phyloP scores from a whole-genome alignment of 2,329 filamentous ascomycete species.

The Zymoseptoria brevis region DNA sequence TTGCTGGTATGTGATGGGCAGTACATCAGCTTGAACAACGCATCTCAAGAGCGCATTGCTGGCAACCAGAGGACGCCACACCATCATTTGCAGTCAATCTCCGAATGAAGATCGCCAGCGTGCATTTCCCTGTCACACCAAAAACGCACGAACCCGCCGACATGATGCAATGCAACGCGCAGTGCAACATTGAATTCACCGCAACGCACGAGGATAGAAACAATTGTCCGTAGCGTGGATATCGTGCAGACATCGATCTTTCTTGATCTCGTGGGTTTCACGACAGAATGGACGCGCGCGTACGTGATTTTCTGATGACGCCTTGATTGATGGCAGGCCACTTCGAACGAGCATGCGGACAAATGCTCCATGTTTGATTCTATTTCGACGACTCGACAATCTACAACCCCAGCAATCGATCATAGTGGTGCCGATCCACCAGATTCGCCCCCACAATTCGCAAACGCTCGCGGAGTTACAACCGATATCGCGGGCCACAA shows the following conservation, averaged over 20 bases:
- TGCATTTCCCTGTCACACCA: not conserved
- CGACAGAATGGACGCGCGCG: not conserved
- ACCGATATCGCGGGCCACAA: not conserved
- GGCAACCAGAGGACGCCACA: not conserved
- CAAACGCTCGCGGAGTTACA: not conserved
- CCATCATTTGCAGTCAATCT: not conserved
- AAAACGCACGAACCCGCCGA: not conserved
- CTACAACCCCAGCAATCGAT: not conserved
- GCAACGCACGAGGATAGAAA: not conserved
- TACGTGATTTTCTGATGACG: not conserved
- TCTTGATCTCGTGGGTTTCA: not conserved
- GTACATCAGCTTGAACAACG: not conserved
- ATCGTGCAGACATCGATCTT: not conserved
- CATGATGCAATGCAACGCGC: not conserved
- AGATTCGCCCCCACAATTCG: not conserved
- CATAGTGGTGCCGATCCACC: not conserved
- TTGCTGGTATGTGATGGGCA: not conserved
- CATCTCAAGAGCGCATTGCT: not conserved
- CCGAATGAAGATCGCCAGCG: not conserved
- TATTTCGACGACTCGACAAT: not conserved
- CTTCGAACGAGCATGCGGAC: not conserved
- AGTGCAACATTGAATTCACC: not conserved
- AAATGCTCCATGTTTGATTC: not conserved
- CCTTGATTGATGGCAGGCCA: not conserved
- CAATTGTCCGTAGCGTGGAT: not conserved